Conservation (phyloP, 768 basidiomycete species). For the Serendipita indica region DNA sequence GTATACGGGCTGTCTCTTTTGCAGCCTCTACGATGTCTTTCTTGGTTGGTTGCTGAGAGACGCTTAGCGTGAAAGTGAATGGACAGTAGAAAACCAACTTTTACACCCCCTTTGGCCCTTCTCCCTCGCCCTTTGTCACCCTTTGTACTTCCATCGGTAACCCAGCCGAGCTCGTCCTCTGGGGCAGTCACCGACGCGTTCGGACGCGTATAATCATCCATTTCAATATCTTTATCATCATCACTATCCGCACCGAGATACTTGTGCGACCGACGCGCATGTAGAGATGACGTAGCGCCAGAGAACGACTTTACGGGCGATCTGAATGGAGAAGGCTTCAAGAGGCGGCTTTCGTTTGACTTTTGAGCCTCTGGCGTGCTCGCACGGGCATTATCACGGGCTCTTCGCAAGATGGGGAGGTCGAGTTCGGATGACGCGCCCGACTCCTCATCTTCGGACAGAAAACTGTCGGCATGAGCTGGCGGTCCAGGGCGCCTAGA, state of each 20-base stretch:
- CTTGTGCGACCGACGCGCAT: not conserved
- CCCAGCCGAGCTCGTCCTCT: not conserved
- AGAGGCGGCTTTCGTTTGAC: not conserved
- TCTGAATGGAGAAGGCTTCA: not conserved
- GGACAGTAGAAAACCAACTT: not conserved
- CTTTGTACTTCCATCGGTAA: not conserved
- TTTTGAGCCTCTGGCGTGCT: not conserved
- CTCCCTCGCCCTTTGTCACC: not conserved
- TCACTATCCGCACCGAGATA: not conserved
- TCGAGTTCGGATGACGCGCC: not conserved
- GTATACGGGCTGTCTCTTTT: conserved; percentile 1
- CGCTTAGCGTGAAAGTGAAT: not conserved
- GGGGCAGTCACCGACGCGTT: not conserved
- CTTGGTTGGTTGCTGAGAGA: conserved; percentile 1
- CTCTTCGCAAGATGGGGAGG: too few species aligned
- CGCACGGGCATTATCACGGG: not conserved
- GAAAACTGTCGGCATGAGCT: not conserved
- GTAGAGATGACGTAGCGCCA: not conserved
- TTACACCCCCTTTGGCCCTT: not conserved
- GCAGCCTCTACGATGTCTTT: not conserved
- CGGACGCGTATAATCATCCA: not conserved
- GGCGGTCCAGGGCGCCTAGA: not conserved
- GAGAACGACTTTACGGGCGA: conserved; percentile 9
- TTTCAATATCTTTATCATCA: conserved; percentile 1
- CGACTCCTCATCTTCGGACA: not conserved